Evolutionary conservation across 176 grass and related monocot species (phyloP).

Genomic region (Oryza meridionalis): DNA sequence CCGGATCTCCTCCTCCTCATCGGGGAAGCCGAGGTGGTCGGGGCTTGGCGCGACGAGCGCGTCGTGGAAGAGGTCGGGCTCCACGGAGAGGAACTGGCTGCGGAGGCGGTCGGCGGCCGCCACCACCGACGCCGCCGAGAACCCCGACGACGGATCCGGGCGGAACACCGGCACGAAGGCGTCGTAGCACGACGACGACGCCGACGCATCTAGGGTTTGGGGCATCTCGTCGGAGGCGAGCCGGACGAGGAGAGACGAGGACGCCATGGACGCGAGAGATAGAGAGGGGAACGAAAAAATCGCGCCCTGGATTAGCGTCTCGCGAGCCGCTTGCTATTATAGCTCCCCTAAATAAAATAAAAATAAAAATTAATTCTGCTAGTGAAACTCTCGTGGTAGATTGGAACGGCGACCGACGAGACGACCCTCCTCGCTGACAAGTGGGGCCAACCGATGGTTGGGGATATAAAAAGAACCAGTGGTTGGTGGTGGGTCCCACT

Average conservation of each 20-base stretch:
- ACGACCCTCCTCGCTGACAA: not conserved
- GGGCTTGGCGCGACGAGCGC: slow-evolving; percentile 39
- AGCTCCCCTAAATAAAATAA: not conserved
- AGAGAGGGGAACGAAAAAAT: slow-evolving; percentile 26
- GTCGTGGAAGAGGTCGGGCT: slow-evolving; percentile 51
- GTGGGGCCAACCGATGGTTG: not conserved
- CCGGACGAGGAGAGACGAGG: slow-evolving; percentile 40
- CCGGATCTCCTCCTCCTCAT: slow-evolving; percentile 36
- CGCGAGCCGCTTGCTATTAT: not conserved
- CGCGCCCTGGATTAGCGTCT: slow-evolving; percentile 26
- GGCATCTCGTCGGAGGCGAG: slow-evolving; percentile 48
- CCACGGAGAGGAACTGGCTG: slow-evolving; percentile 60
- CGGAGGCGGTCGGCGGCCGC: slow-evolving; percentile 54
- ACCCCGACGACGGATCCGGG: slow-evolving; percentile 19
- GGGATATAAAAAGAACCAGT: not conserved
- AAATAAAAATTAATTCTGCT: not conserved
- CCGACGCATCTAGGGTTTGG: slow-evolving; percentile 38
- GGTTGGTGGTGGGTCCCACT: not conserved
- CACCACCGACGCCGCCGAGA: slow-evolving; percentile 23
- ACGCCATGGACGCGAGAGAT: slow-evolving; percentile 41
- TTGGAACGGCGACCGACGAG: not conserved
- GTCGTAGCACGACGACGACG: slow-evolving; percentile 35
- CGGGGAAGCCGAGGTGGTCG: slow-evolving; percentile 64
- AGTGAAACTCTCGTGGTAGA: not conserved
- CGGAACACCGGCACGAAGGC: slow-evolving; percentile 58